phyloP scores from a whole-genome alignment of 805 yeast species.

The Monosporozyma yasuniensis region DNA sequence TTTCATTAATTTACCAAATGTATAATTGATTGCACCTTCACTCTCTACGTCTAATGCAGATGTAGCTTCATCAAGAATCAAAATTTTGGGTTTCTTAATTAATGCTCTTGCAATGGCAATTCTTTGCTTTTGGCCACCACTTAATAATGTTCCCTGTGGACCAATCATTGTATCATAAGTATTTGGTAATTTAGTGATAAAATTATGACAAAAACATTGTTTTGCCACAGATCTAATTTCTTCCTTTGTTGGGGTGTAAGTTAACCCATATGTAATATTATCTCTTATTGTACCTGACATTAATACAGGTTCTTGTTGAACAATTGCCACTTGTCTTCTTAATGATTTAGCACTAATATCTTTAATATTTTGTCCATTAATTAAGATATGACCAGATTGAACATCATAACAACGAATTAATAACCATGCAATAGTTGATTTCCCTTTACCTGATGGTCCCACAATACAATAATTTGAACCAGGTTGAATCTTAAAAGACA shows the following conservation, averaged over 20 bases:
- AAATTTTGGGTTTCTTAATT: slow-evolving; percentile 61
- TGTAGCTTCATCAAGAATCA: slow-evolving; percentile 80
- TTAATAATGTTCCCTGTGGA: slow-evolving; percentile 55
- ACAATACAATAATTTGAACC: slow-evolving; percentile 65
- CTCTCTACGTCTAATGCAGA: slow-evolving; percentile 76
- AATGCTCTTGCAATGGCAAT: slow-evolving; percentile 82
- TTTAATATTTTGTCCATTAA: slow-evolving; percentile 47
- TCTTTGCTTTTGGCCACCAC: slow-evolving; percentile 93
- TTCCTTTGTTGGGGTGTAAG: slow-evolving; percentile 53
- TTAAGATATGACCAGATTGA: slow-evolving; percentile 36
- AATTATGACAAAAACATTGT: slow-evolving; percentile 49
- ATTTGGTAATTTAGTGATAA: slow-evolving; percentile 50
- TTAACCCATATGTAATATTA: slow-evolving; percentile 64
- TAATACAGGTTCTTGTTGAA: slow-evolving; percentile 68
- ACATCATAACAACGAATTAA: slow-evolving; percentile 48
- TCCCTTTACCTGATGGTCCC: slow-evolving; percentile 89
- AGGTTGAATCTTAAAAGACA: slow-evolving; percentile 41
- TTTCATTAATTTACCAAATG: slow-evolving; percentile 54
- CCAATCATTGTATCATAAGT: slow-evolving; percentile 62
- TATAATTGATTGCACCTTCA: slow-evolving; percentile 68
- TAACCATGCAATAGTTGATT: slow-evolving; percentile 66
- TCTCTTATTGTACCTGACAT: slow-evolving; percentile 75
- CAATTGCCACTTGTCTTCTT: slow-evolving; percentile 56
- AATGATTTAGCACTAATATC: slow-evolving; percentile 42
- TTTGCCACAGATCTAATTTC: slow-evolving; percentile 40